Evolutionary conservation across 768 basidiomycete species (phyloP).

Genomic region (Suillus weaverae): DNA sequence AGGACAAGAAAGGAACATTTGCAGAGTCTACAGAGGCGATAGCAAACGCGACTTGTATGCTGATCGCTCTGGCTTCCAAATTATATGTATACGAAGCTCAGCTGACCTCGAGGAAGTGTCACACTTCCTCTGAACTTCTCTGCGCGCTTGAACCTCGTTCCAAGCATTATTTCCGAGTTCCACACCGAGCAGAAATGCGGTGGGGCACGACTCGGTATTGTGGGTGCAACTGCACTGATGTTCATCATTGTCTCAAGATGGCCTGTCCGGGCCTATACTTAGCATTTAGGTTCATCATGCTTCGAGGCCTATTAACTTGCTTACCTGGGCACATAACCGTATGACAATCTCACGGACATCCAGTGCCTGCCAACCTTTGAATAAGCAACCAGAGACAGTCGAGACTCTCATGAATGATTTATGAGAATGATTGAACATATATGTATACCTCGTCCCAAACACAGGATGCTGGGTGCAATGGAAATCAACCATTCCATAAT

Average conservation of each 20-base stretch:
- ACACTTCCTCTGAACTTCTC: not conserved
- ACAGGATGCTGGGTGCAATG: not conserved
- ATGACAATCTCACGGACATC: not conserved
- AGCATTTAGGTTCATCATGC: not conserved
- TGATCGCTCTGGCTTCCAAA: not conserved
- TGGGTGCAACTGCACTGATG: not conserved
- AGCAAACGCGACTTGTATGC: not conserved
- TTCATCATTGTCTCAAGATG: not conserved
- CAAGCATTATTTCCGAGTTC: not conserved
- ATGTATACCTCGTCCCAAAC: not conserved
- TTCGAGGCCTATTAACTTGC: not conserved
- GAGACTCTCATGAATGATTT: not conserved
- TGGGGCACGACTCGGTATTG: not conserved
- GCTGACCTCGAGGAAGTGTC: not conserved
- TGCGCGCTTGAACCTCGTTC: not conserved
- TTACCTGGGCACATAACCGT: not conserved
- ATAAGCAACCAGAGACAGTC: not conserved
- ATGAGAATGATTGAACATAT: not conserved
- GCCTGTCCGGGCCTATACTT: not conserved
- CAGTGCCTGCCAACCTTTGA: not conserved
- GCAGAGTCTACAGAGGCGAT: not conserved
- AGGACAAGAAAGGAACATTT: constrained; percentile 1
- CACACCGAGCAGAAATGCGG: not conserved
- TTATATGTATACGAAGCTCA: not conserved
- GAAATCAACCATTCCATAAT: not conserved